Percentiles rank a stretch among this genome's conserved stretches.
phyloP scores from a whole-genome alignment of 1,284 basidiomycete genomes.

The Rhizoctonia solani region DNA sequence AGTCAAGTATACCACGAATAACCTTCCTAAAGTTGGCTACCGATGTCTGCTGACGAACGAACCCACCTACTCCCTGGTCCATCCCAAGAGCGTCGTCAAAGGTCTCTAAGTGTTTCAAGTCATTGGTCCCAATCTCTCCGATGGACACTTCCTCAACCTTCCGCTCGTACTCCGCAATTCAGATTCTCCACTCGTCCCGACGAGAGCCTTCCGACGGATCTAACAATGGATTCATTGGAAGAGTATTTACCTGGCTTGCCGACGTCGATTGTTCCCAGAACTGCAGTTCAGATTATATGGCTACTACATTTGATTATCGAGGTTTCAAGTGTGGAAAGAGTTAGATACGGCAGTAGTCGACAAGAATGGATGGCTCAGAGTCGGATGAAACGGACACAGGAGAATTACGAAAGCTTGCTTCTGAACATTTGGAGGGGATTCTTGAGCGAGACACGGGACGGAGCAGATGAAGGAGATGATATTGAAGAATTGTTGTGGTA shows the following conservation, averaged over 20 bases:
- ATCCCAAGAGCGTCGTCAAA: constrained; percentile 12
- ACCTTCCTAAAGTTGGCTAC: no score
- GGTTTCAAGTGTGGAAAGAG: constrained; percentile 4
- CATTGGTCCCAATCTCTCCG: constrained; percentile 29
- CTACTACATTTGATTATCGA: constrained; percentile 17
- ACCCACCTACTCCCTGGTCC: constrained; percentile 9
- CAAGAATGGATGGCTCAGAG: constrained; percentile 14
- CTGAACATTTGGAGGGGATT: constrained; percentile 11
- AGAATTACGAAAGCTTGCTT: constrained; percentile 7
- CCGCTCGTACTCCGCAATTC: constrained; percentile 18
- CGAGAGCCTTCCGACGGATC: constrained; percentile 19
- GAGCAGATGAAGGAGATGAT: constrained; percentile 14
- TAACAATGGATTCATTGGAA: constrained; percentile 16
- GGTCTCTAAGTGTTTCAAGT: constrained; percentile 19
- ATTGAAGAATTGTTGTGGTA: constrained; percentile 31
- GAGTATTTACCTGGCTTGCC: constrained; percentile 21
- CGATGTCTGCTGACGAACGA: constrained; percentile 30
- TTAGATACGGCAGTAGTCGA: constrained; percentile 8
- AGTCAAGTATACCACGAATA: no score
- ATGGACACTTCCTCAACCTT: constrained; percentile 12
- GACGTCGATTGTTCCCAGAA: background rate
- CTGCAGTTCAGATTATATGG: constrained; percentile 28
- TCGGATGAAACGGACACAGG: constrained; percentile 19
- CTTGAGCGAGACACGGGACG: constrained; percentile 5
- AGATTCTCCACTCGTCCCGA: constrained; percentile 24